Evolutionary conservation across 2,329 filamentous ascomycete genomes (phyloP).

Genomic region (Paracamarosporium sp.): DNA sequence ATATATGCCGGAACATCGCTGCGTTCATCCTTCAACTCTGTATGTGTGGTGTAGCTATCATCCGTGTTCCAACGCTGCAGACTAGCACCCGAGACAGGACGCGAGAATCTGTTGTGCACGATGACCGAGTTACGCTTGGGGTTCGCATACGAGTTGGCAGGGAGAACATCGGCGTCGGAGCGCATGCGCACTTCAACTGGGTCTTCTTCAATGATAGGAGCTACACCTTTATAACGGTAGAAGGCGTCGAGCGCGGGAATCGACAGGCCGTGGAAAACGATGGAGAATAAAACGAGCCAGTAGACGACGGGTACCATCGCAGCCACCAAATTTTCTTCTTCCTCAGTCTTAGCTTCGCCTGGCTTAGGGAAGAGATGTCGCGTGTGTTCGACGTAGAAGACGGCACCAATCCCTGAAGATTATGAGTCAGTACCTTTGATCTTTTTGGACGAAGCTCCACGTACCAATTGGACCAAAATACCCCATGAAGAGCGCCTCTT

Average conservation of each 20-base stretch:
- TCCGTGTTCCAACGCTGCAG: no score
- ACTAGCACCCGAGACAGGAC: no score
- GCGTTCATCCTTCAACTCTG: no score
- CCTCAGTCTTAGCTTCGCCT: slow-evolving; percentile 46
- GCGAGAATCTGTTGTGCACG: slow-evolving; percentile 58
- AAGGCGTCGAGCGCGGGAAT: slow-evolving; percentile 53
- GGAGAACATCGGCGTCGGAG: slow-evolving; percentile 44
- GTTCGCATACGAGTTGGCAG: slow-evolving; percentile 51
- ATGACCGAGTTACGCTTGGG: slow-evolving; percentile 39
- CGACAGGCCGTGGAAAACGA: slow-evolving; percentile 57
- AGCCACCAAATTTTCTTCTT: slow-evolving; percentile 49
- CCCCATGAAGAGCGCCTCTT: slow-evolving; percentile 67
- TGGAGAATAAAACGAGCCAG: slow-evolving; percentile 55
- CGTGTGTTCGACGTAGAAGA: slow-evolving; percentile 56
- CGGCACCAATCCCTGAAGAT: slow-evolving; percentile 49
- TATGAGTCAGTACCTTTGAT: no score
- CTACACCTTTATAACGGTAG: slow-evolving; percentile 49
- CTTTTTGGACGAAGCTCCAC: slow-evolving; percentile 6
- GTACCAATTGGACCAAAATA: slow-evolving; percentile 57
- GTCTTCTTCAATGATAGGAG: slow-evolving; percentile 50
- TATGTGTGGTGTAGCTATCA: no score
- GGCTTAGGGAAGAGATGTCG: slow-evolving; percentile 52
- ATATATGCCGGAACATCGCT: no score
- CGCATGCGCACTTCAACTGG: slow-evolving; percentile 49
- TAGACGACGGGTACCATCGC: slow-evolving; percentile 56